Percentiles rank a stretch among this genome's conserved stretches.
Evolutionary conservation across 129 eudicot species (phyloP).

Genomic region (Centrapalus pauciflorus): DNA sequence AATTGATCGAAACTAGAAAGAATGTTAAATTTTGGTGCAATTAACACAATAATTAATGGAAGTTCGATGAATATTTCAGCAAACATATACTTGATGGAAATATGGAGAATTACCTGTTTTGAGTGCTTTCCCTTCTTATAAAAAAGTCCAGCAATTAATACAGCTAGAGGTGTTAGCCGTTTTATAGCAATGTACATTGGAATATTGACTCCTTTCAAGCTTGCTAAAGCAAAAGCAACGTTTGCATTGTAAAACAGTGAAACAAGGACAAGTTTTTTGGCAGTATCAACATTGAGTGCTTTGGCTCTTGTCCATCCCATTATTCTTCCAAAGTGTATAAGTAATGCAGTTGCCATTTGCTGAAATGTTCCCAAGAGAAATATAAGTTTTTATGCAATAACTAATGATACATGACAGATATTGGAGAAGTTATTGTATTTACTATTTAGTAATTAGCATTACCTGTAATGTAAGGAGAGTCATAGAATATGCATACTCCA

Average conservation of each 20-base stretch:
- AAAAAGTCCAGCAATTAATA: slow-evolving; percentile 77
- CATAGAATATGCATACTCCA: slow-evolving; percentile 87
- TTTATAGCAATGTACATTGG: slow-evolving; percentile 99
- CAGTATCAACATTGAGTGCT: slow-evolving; percentile 62
- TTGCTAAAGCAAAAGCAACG: slow-evolving; percentile 97
- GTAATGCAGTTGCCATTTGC: slow-evolving; percentile 88
- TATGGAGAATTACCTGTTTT: slow-evolving; percentile 55
- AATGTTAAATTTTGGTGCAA: background rate
- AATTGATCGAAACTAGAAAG: background rate
- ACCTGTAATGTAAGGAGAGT: slow-evolving; percentile 94
- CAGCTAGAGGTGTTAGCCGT: slow-evolving; percentile 92
- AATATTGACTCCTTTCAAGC: slow-evolving; percentile 98
- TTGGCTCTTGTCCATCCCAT: slow-evolving; percentile 83
- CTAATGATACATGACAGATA: background rate
- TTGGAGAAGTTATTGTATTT: background rate
- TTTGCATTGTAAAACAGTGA: slow-evolving; percentile 91
- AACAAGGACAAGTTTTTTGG: slow-evolving; percentile 72
- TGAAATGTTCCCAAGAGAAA: slow-evolving; percentile 25
- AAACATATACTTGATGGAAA: background rate
- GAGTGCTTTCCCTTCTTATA: slow-evolving; percentile 78
- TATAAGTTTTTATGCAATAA: background rate
- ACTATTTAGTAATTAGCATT: slow-evolving; percentile 11
- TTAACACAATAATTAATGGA: background rate
- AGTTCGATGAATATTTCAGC: background rate
- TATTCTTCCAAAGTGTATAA: slow-evolving; percentile 75